Evolutionary conservation across 192 early-diverging fungal genomes (phyloP).

Genomic region (Entrophospora sp.): DNA sequence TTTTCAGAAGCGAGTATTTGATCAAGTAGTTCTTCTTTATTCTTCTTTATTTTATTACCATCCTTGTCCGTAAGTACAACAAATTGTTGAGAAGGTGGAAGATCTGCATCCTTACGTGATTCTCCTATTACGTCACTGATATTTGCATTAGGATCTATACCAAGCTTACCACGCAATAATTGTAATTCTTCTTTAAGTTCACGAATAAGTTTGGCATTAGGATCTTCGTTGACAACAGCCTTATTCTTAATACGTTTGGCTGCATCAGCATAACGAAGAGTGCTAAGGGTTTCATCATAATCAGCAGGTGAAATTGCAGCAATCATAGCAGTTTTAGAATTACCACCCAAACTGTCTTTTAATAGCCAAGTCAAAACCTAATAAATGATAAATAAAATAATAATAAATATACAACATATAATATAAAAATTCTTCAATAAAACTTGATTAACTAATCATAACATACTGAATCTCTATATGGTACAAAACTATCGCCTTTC

Average conservation of each 20-base stretch:
- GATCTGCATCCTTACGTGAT: slow-evolving; percentile 26
- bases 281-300: slow-evolving; percentile 72
- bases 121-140: background rate
- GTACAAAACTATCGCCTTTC: slow-evolving; percentile 57
- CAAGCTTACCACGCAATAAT: slow-evolving; percentile 51
- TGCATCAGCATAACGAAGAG: slow-evolving; percentile 83
- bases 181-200: slow-evolving; percentile 77
- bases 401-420: background rate
- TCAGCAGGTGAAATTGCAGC: slow-evolving; percentile 70
- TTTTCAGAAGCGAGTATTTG: slow-evolving; percentile 80
- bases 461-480: slow-evolving; percentile 83
- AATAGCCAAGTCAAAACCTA: slow-evolving; percentile 74
- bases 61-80: slow-evolving; percentile 36
- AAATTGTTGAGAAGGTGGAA: slow-evolving; percentile 24
- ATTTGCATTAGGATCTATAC: slow-evolving; percentile 15
- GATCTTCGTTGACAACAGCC: slow-evolving; percentile 87
- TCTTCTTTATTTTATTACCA: slow-evolving; percentile 37
- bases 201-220: slow-evolving; percentile 64
- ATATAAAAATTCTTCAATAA: no score
- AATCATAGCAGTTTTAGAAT: slow-evolving; percentile 76
- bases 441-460: background rate
- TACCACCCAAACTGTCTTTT: slow-evolving; percentile 77
- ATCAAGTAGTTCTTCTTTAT: slow-evolving; percentile 55
- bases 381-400: background rate
- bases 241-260: slow-evolving; percentile 88